Conservation (phyloP, 768 basidiomycete species). For the Lyophyllum atratum region DNA sequence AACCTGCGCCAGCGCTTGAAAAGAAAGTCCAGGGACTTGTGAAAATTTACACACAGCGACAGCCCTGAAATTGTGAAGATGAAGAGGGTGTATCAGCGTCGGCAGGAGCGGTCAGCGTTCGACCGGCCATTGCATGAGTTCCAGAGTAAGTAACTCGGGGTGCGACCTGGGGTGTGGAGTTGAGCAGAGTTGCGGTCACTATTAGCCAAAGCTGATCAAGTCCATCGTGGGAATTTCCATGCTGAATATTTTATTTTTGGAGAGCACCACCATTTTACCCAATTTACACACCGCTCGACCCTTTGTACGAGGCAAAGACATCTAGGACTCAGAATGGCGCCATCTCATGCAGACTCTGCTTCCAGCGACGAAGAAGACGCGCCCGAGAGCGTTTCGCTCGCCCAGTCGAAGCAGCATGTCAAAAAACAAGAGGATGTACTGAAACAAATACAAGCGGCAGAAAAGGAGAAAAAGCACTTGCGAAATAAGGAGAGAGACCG, state of each 20-base stretch:
- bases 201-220: too few relatives aligned
- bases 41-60: not conserved
- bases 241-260: too few relatives aligned
- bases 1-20: too few relatives aligned
- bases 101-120: too few relatives aligned
- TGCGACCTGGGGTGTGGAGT: not conserved
- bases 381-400: constrained; percentile 22
- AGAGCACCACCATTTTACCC: too few relatives aligned
- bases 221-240: too few relatives aligned
- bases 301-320: not conserved
- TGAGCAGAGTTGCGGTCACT: too few relatives aligned
- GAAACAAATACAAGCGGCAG: constrained; percentile 14
- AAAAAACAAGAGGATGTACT: constrained; percentile 15
- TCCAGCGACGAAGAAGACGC: constrained; percentile 24
- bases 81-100: not conserved
- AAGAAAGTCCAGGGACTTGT: not conserved
- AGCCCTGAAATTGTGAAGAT: not conserved
- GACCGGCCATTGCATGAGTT: not conserved
- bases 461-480: constrained; percentile 17
- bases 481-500: constrained; percentile 19
- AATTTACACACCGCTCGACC: not conserved
- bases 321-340: constrained; percentile 6
- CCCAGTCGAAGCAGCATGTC: constrained; percentile 18
- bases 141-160: not conserved
- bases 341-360: constrained; percentile 1